These are phyloP conservation scores for Moesziomyces antarcticus DNA, from an alignment of 1,284 basidiomycete species.

Conservation along the genomic window DNA sequence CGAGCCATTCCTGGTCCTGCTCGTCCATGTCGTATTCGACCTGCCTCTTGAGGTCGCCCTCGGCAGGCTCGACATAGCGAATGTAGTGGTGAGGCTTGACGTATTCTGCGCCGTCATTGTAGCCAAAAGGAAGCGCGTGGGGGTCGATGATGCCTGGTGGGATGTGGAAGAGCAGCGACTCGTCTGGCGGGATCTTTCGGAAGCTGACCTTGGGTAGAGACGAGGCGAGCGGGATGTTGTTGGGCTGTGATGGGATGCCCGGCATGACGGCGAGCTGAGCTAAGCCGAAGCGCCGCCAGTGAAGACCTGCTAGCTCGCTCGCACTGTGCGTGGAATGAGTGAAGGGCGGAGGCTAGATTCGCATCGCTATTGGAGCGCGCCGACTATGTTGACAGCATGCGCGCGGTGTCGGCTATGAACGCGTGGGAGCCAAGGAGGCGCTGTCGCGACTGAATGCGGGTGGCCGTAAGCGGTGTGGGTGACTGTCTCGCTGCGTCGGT, in stretches of 20 bases:
- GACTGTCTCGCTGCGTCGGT: too few relatives aligned
- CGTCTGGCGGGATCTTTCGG: slow-evolving; percentile 52
- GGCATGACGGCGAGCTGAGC: slow-evolving; percentile 24
- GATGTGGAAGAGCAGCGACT: slow-evolving; percentile 37
- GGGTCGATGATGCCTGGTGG: slow-evolving; percentile 53
- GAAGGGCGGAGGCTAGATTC: background rate
- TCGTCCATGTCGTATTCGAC: slow-evolving; percentile 99
- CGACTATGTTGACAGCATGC: too few relatives aligned
- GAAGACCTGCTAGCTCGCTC: too few relatives aligned
- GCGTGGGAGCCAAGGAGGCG: background rate
- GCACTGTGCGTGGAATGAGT: too few relatives aligned
- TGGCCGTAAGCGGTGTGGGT: too few relatives aligned
- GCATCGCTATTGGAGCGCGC: background rate
- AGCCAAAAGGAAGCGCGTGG: slow-evolving; percentile 60
- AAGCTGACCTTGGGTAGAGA: slow-evolving; percentile 62
- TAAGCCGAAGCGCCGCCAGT: background rate
- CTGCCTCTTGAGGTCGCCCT: slow-evolving; percentile 88
- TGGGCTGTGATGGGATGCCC: slow-evolving; percentile 48
- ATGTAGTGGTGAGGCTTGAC: slow-evolving; percentile 85
- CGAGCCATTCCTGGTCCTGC: slow-evolving; percentile 98
- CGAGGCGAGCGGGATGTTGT: slow-evolving; percentile 59
- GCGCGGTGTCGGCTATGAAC: background rate
- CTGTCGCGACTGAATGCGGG: background rate
- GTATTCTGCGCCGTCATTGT: slow-evolving; percentile 81
- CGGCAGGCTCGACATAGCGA: slow-evolving; percentile 90